Base-by-base conservation (phyloP, 2,329 filamentous ascomycete genomes). In the Aspergillus sp. region DNA sequence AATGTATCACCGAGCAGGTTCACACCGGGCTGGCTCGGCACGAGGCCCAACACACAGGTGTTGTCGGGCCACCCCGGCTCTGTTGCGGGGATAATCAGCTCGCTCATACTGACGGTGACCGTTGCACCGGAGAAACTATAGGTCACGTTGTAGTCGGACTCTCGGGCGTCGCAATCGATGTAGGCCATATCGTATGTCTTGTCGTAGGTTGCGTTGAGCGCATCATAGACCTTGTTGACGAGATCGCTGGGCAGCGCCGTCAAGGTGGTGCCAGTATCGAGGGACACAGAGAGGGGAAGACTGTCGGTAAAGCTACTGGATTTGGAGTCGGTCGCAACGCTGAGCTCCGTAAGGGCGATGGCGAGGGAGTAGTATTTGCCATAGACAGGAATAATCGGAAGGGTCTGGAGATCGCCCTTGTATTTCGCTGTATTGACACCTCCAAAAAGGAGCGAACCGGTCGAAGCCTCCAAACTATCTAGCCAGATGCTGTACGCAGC, bases 1-100 rank as follows among this genome's bases (percentile, higher is more conserved):
- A 92, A 92, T 0, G 89, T 90, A 71, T 92, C 90, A 12, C 90
- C 90, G 30, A 92, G 78, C 2, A 91, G 85, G 47, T 83, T 82
- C 15, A 83, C 82, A 25, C 82, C 79, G 81, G 2, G 12, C 39
- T 55, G 13, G 28, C 53, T 47, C 87, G 86, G 2, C 13, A 84
- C 81, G 63, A 92, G 84, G 58, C 89, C 89, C 68, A 91, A 90
- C 38, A 88, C 79, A 65, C 89, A 92, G 8, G 86, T 32, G 3
- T 25, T 28, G 17, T 55, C 19, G 23, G 25, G 39, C 17, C 30
- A 45, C 8, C 19, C 53, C 15, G 53, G 84, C 59, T 84, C 85
- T 66, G 88, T 79, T 21, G 74, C 70, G 69, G 88, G 87, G 0
- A 73, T 5, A 9, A 55, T 45, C 25, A 55, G 23, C 15, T 83